Percentiles rank a stretch among this genome's conserved stretches.
Conservation (phyloP, 2,329 filamentous ascomycete species). For the Nemania sp. region DNA sequence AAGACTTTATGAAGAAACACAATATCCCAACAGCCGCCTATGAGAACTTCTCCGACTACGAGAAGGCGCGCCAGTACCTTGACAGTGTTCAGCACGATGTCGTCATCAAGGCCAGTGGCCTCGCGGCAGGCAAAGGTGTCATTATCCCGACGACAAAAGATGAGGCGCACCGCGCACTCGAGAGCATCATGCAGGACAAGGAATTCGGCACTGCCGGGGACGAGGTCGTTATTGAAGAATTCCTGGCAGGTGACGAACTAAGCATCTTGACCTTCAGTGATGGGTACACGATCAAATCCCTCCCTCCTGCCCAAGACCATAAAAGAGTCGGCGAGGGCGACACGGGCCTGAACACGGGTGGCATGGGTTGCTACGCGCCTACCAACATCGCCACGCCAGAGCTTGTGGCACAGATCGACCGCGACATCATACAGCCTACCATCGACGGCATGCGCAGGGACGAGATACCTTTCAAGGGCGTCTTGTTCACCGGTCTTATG, state of each 20-base stretch:
- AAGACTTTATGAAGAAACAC: slow-evolving; percentile 95
- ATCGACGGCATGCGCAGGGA: slow-evolving; percentile 87
- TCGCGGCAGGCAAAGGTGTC: slow-evolving; percentile 95
- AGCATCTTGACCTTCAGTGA: slow-evolving; percentile 92
- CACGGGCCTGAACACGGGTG: slow-evolving; percentile 89
- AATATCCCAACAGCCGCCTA: slow-evolving; percentile 90
- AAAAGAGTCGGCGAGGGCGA: slow-evolving; percentile 94
- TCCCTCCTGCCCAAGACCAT: slow-evolving; percentile 94
- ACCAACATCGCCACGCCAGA: slow-evolving; percentile 77
- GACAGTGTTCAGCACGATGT: slow-evolving; percentile 72
- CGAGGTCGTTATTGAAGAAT: slow-evolving; percentile 95
- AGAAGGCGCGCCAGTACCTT: slow-evolving; percentile 74
- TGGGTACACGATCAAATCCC: slow-evolving; percentile 78
- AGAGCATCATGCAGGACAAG: slow-evolving; percentile 86
- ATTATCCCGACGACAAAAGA: slow-evolving; percentile 82
- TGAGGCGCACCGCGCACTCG: slow-evolving; percentile 80
- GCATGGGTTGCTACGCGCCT: slow-evolving; percentile 97
- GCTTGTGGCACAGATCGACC: slow-evolving; percentile 77
- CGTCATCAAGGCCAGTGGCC: slow-evolving; percentile 91
- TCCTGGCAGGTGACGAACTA: slow-evolving; percentile 86
- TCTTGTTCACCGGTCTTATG: slow-evolving; percentile 85
- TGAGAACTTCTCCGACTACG: slow-evolving; percentile 82
- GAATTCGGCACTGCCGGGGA: slow-evolving; percentile 86
- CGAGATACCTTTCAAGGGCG: slow-evolving; percentile 71
- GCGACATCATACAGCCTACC: slow-evolving; percentile 84